Evolutionary conservation across 164 flowering plant genomes (phyloP).

Genomic region (Cinnamomum micranthum): DNA sequence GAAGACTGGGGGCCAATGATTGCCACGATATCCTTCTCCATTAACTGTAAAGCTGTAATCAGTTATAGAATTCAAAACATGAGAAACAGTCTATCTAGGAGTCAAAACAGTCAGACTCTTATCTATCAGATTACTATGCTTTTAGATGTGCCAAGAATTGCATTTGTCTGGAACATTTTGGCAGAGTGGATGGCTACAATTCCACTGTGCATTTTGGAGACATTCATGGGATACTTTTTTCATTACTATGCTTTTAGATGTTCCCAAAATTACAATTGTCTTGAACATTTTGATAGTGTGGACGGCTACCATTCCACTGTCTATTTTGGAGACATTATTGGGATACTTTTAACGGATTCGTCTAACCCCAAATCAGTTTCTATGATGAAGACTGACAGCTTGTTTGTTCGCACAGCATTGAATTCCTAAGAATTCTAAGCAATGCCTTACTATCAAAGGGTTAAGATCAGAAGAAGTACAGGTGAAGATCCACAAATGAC

Average conservation of each 20-base stretch:
- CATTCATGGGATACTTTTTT: background rate
- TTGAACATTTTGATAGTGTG: background rate
- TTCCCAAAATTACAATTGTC: background rate
- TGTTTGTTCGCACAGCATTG: no score
- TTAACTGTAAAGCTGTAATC: constrained; percentile 61
- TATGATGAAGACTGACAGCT: no score
- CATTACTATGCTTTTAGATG: no score
- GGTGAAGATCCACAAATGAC: no score
- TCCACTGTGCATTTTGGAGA: background rate
- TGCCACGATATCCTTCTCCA: constrained; percentile 77
- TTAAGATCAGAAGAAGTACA: no score
- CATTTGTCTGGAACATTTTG: background rate
- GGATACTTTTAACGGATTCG: no score
- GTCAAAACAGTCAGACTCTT: no score
- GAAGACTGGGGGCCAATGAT: constrained; percentile 91
- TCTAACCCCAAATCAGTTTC: background rate
- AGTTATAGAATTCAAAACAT: background rate
- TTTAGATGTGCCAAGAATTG: background rate
- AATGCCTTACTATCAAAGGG: no score
- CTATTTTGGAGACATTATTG: background rate
- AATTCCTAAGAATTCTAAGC: no score
- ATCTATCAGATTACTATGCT: background rate
- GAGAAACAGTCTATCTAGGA: background rate
- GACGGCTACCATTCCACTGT: background rate
- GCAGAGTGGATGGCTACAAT: background rate